Evolutionary conservation across 768 basidiomycete species (phyloP).

Genomic region (Lactifluus piperatus): DNA sequence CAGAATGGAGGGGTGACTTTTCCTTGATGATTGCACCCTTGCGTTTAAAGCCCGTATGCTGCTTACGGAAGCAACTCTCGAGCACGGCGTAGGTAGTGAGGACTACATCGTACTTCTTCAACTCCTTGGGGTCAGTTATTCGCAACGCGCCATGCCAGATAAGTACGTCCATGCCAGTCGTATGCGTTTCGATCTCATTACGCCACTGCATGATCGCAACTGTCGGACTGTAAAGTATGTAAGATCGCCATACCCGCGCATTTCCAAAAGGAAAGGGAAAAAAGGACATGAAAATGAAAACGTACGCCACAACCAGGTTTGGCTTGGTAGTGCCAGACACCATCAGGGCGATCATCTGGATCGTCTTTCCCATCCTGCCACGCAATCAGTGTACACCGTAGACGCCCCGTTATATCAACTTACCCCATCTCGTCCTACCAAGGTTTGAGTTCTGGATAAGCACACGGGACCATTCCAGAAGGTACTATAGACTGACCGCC

Average conservation of each 20-base stretch:
- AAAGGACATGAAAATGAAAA: not conserved
- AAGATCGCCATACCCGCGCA: not conserved
- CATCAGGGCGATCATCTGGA: slow-evolving; percentile 89
- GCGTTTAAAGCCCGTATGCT: slow-evolving; percentile 86
- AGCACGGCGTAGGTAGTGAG: slow-evolving; percentile 83
- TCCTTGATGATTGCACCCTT: slow-evolving; percentile 81
- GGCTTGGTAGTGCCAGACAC: slow-evolving; percentile 71
- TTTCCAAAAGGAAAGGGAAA: not conserved
- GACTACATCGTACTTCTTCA: slow-evolving; percentile 84
- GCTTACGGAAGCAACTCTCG: slow-evolving; percentile 89
- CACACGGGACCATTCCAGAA: not conserved
- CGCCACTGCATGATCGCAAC: slow-evolving; percentile 76
- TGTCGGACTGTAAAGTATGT: slow-evolving; percentile 30
- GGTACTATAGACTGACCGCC: slow-evolving; percentile 44
- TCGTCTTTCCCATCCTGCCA: slow-evolving; percentile 85
- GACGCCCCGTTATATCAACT: slow-evolving; percentile 21
- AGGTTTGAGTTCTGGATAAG: slow-evolving; percentile 3
- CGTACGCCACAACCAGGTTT: slow-evolving; percentile 87
- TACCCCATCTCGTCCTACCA: slow-evolving; percentile 89
- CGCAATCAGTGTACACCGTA: slow-evolving; percentile 10
- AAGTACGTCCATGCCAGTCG: slow-evolving; percentile 73
- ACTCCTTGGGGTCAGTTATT: slow-evolving; percentile 51
- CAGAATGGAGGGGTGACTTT: slow-evolving; percentile 72
- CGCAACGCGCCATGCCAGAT: slow-evolving; percentile 89
- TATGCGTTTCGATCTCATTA: slow-evolving; percentile 85